Base-by-base conservation (phyloP, 352 stramenopile species). In the Pythium grandisporangium region DNA sequence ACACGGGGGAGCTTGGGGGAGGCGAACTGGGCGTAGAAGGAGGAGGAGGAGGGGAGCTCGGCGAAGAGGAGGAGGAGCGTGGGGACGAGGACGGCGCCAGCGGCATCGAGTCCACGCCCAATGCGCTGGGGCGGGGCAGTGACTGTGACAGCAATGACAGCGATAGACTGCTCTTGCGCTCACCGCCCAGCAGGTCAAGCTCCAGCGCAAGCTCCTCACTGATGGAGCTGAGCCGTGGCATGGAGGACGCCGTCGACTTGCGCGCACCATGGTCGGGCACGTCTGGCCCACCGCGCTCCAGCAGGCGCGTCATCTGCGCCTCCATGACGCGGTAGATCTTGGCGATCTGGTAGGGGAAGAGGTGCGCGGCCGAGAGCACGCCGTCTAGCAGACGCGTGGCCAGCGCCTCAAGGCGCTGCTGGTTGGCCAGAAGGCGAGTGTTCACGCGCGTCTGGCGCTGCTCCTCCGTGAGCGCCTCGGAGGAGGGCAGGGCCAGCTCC, bases 241-340 rank as follows among this genome's bases (percentile, higher is more conserved):
- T 32, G 27, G 27, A 32, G 24, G 39, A 36, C 17, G 26, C 11
- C 16, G 19, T 7, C 10, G 24, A 5, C 10, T 37, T 37, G 32
- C 16, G 11, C 10, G 8, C 7, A 19, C n/a, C 5, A 8, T 12
- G 6, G 12, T 8, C 12, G 22, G 11, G 14, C 5, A 5, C 36
- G 36, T 27, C 36, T 6, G 10, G 58, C 30, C 64, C 54, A 39
- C 84, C 74, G 4, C 66, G 58, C 41, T 86, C 70, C 23, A 89
- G 58, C 19, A 89, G 50, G n/a, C 72, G 60, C 37, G 74, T 44
- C 75, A 89, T 89, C 48, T 89, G 70, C 8, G 64, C 29, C 41
- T 89, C 73, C 35, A 89, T 40, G 4, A 84, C 63, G 25, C 67
- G 64, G 35, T 89, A 89, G 53, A 89, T 71, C 54, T 82, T 83